These are phyloP conservation scores for Cardamine chenopodiifolia DNA, from an alignment of 345 rosid genomes.

Conservation along the genomic window DNA sequence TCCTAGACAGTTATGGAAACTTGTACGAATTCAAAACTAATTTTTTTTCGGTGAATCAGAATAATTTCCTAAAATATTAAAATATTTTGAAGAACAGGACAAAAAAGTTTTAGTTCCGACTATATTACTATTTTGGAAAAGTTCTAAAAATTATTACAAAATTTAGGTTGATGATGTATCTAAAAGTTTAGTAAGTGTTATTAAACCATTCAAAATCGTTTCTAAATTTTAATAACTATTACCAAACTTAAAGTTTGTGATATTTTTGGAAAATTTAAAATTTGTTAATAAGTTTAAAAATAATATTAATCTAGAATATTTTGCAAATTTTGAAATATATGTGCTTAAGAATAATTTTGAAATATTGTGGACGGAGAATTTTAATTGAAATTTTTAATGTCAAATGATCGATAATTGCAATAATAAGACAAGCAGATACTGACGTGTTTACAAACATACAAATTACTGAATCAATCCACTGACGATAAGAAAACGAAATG, in stretches of 20 bases:
- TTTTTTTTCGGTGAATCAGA: background rate
- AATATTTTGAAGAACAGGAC: background rate
- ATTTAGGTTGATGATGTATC: background rate
- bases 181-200: background rate
- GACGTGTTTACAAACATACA: conserved; percentile 14
- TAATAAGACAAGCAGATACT: conserved; percentile 5
- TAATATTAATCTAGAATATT: background rate
- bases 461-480: background rate
- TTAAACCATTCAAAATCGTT: background rate
- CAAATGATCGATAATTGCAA: background rate
- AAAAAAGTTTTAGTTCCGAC: background rate
- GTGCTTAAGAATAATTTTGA: background rate
- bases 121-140: background rate
- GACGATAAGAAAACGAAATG: conserved; percentile 8
- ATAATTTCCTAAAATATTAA: background rate
- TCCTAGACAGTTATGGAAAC: background rate
- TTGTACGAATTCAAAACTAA: background rate
- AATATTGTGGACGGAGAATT: background rate
- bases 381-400: background rate
- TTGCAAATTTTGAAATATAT: background rate
- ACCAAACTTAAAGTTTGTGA: background rate
- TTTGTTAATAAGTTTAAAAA: background rate
- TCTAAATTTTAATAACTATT: background rate
- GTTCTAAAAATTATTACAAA: background rate
- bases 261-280: too few relatives aligned